Evolutionary conservation across 1,284 basidiomycete genomes (phyloP).

Genomic region (Cystobasidiaceae sp.): DNA sequence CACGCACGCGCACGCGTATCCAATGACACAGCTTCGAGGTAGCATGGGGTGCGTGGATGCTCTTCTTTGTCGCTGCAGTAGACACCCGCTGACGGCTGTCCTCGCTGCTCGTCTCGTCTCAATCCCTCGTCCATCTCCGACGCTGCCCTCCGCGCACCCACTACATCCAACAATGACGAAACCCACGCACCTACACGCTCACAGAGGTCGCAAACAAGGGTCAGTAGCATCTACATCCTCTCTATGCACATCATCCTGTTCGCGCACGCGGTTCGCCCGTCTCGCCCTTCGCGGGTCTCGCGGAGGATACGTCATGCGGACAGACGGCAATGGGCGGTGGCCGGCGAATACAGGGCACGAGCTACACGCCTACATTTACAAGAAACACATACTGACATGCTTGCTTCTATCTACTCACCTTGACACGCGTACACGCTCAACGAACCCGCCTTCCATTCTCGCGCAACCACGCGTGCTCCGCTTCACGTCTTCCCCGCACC

Average conservation of each 20-base stretch:
- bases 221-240: slow-evolving; percentile 34
- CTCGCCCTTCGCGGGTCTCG: neutral
- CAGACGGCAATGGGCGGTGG: neutral
- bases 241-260: neutral
- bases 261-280: too few relatives aligned
- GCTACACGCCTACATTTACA: too few relatives aligned
- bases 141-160: neutral
- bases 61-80: neutral
- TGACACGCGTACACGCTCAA: too few relatives aligned
- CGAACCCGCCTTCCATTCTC: too few relatives aligned
- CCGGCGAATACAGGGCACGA: neutral
- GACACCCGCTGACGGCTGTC: neutral
- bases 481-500: too few relatives aligned
- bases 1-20: too few relatives aligned
- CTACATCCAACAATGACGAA: slow-evolving; percentile 43
- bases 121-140: neutral
- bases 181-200: slow-evolving; percentile 48
- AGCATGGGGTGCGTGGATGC: slow-evolving; percentile 26
- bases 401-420: neutral
- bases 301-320: neutral
- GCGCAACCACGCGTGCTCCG: too few relatives aligned
- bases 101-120: neutral
- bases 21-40: slow-evolving; percentile 28
- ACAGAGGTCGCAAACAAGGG: slow-evolving; percentile 81
- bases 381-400: neutral